Evolutionary conservation across 768 basidiomycete species (phyloP).

Genomic region (Boletellus emodensis): DNA sequence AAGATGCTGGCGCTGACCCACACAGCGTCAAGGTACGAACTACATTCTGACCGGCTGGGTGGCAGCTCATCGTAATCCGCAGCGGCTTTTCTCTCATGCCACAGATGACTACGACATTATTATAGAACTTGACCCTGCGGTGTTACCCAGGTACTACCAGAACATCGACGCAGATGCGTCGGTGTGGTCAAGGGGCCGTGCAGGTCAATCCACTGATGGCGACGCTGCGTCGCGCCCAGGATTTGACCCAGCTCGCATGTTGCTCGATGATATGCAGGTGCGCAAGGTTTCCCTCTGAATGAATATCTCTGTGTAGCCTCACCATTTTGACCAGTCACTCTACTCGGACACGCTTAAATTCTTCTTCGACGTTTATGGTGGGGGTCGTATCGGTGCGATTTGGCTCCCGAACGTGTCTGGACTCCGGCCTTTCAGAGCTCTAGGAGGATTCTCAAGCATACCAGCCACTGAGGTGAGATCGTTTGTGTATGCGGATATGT

Average conservation of each 20-base stretch:
- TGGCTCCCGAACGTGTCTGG: conserved; percentile 76
- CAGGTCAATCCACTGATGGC: conserved; percentile 28
- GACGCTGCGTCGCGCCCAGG: conserved; percentile 47
- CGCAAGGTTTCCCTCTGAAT: conserved; percentile 12
- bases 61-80: conserved; percentile 1
- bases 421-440: conserved; percentile 68
- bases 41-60: background rate
- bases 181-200: conserved; percentile 40
- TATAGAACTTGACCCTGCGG: conserved; percentile 62
- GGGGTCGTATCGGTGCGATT: conserved; percentile 71
- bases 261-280: conserved; percentile 74
- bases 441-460: conserved; percentile 73
- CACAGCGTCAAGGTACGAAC: conserved; percentile 57
- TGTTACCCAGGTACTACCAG: conserved; percentile 73
- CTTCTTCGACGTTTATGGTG: conserved; percentile 83
- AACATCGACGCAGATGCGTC: conserved; percentile 51
- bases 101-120: conserved; percentile 82
- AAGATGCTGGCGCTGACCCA: conserved; percentile 44
- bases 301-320: background rate
- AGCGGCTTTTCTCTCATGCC: conserved; percentile 87
- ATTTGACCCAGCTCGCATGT: conserved; percentile 72
- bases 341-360: conserved; percentile 77
- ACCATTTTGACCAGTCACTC: conserved; percentile 42
- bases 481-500: background rate
- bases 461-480: conserved; percentile 41